Evolutionary conservation across 2,329 filamentous ascomycete species (phyloP).

Genomic region (Fusarium sp.): DNA sequence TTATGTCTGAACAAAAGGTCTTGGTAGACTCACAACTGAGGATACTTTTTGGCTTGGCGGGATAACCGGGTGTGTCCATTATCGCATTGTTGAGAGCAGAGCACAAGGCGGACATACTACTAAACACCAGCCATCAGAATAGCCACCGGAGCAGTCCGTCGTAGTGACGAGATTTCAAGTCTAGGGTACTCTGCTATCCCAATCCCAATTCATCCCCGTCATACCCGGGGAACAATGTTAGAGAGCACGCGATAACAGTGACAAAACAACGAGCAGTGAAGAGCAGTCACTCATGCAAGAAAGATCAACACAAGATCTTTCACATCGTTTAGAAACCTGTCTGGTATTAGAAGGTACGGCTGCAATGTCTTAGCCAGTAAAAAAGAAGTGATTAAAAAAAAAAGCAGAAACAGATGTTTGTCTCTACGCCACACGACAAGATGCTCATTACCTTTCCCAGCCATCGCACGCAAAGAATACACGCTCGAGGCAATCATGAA

Average conservation of each 20-base stretch:
- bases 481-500: not conserved
- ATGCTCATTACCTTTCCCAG: not conserved
- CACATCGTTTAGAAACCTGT: not conserved
- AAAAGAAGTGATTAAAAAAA: not conserved
- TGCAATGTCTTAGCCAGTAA: not conserved
- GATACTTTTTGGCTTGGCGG: not conserved
- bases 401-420: not conserved
- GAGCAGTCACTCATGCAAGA: not conserved
- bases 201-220: not conserved
- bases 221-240: not conserved
- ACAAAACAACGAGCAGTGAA: not conserved
- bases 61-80: not conserved
- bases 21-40: not conserved
- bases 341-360: accelerated
- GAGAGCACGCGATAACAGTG: too few species aligned
- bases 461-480: not conserved
- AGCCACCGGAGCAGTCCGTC: not conserved
- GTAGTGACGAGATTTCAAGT: not conserved
- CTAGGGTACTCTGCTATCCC: not conserved
- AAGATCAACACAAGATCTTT: not conserved
- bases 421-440: not conserved
- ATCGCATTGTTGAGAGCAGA: not conserved
- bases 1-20: not conserved
- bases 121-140: not conserved
- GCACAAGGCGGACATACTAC: not conserved